Evolutionary conservation across 106 monocot genomes (phyloP).

Genomic region (Narthecium ossifragum): DNA sequence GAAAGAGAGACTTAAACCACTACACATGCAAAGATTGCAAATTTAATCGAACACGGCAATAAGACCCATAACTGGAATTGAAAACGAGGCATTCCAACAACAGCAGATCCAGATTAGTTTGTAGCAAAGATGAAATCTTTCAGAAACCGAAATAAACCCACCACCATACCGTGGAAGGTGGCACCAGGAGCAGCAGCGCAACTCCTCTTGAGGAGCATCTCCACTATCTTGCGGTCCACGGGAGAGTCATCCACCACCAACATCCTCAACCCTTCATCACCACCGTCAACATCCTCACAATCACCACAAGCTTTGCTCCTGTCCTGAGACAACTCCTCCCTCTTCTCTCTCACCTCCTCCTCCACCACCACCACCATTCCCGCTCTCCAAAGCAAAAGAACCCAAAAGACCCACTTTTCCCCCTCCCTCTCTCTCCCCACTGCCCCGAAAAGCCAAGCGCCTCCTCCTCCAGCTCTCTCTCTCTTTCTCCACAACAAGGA

Average conservation of each 20-base stretch:
- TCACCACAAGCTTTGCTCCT: constrained; percentile 1
- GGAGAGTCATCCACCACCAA: constrained; percentile 71
- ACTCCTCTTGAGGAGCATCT: constrained; percentile 49
- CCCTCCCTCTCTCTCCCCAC: no score
- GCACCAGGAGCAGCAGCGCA: background rate
- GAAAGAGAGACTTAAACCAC: background rate
- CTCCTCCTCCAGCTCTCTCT: no score
- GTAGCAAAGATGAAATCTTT: background rate
- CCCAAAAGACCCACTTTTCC: background rate
- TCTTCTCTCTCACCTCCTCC: constrained; percentile 7
- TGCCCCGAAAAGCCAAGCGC: no score
- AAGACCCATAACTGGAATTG: background rate
- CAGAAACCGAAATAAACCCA: background rate
- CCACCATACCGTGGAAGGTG: constrained; percentile 35
- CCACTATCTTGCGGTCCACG: constrained; percentile 48
- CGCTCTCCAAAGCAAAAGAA: background rate
- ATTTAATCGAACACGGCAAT: background rate
- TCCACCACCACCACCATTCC: background rate
- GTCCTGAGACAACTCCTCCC: constrained; percentile 1
- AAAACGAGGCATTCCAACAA: background rate
- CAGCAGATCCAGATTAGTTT: constrained; percentile 1
- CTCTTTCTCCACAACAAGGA: background rate
- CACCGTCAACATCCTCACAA: background rate
- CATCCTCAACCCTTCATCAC: constrained; percentile 27
- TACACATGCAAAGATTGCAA: background rate